These are phyloP conservation scores for Aspergillus pseudoglaucus DNA, from an alignment of 2,329 filamentous ascomycete species.

Conservation along the genomic window DNA sequence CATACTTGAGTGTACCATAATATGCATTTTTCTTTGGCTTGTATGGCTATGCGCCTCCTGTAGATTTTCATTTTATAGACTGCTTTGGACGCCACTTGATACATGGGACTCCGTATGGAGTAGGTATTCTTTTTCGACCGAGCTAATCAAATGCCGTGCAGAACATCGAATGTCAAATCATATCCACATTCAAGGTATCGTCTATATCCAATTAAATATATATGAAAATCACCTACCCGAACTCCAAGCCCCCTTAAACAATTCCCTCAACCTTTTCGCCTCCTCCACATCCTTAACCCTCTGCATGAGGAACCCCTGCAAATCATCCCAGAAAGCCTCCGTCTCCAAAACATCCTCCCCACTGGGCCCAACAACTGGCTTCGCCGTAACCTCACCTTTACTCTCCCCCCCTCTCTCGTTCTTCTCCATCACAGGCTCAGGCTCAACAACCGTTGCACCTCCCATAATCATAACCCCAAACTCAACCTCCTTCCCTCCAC, in stretches of 20 bases:
- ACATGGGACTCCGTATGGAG: too few species aligned
- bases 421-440: slow-evolving; percentile 20
- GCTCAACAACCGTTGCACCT: slow-evolving; percentile 50
- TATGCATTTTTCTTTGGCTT: too few species aligned
- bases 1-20: too few species aligned
- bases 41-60: too few species aligned
- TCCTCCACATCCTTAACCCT: slow-evolving; percentile 64
- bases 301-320: slow-evolving; percentile 73
- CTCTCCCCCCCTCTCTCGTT: too few species aligned
- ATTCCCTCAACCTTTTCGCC: slow-evolving; percentile 56
- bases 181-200: not conserved
- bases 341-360: slow-evolving; percentile 57
- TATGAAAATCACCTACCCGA: slow-evolving; percentile 8
- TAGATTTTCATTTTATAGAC: too few species aligned
- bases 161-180: not conserved
- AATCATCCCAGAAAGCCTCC: slow-evolving; percentile 77
- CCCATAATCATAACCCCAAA: slow-evolving; percentile 85
- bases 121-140: too few species aligned
- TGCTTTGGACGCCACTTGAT: too few species aligned
- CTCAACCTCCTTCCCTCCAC: slow-evolving; percentile 52
- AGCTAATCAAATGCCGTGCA: too few species aligned
- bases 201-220: not conserved
- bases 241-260: slow-evolving; percentile 67
- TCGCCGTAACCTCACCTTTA: slow-evolving; percentile 17
- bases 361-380: slow-evolving; percentile 48